phyloP scores from a whole-genome alignment of 2,329 filamentous ascomycete species.

The Trichophyton schoenleinii region DNA sequence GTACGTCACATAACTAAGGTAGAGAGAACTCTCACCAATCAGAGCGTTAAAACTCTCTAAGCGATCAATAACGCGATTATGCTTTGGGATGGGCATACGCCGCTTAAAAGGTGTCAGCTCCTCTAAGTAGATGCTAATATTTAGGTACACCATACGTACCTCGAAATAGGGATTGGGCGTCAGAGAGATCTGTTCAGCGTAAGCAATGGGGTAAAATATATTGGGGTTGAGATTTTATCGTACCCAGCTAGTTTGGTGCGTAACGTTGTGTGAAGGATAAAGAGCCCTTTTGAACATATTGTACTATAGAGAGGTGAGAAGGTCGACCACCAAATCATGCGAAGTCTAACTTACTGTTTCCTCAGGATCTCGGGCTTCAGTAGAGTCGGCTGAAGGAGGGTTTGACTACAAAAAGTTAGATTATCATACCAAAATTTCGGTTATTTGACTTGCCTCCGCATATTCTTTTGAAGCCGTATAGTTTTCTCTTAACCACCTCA shows the following conservation, averaged over 20 bases:
- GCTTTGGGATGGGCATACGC: not conserved
- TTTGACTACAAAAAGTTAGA: not conserved
- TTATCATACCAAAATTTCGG: not conserved
- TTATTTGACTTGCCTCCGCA: conserved; percentile 1
- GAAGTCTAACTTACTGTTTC: not conserved
- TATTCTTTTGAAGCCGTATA: not conserved
- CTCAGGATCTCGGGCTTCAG: not conserved
- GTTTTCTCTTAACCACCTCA: too few species aligned
- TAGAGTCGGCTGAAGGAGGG: not conserved
- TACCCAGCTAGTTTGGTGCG: not conserved
- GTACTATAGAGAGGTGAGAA: not conserved
- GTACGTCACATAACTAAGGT: too few species aligned
- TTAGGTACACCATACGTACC: not conserved
- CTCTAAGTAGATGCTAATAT: not conserved
- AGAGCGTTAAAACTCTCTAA: conserved; percentile 8
- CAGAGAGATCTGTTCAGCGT: not conserved
- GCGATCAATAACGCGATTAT: conserved; percentile 5
- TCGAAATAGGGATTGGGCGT: conserved; percentile 5
- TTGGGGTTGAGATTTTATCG: not conserved
- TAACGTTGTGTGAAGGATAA: not conserved
- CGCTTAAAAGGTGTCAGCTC: not conserved
- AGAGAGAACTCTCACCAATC: conserved; percentile 6
- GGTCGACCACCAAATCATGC: not conserved
- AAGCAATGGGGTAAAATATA: not conserved
- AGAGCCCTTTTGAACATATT: not conserved